phyloP scores from a whole-genome alignment of 306 rosid genomes.

The Trichosanthes cucumerina region DNA sequence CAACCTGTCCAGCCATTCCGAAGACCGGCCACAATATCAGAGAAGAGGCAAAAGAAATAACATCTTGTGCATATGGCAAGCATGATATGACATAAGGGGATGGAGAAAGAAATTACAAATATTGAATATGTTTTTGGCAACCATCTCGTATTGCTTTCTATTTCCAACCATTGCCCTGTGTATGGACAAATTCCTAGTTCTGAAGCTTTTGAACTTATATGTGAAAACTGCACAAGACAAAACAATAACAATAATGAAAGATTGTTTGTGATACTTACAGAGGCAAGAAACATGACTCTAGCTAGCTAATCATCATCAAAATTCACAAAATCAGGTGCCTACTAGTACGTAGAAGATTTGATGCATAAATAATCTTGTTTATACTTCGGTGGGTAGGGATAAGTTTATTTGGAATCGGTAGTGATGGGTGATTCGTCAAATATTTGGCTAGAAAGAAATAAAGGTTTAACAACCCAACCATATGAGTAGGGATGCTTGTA shows the following conservation, averaged over 20 bases:
- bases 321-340: background rate
- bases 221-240: slow-evolving; percentile 49
- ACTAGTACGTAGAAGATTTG: background rate
- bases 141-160: slow-evolving; percentile 58
- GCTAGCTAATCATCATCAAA: background rate
- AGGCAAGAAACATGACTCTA: background rate
- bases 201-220: slow-evolving; percentile 33
- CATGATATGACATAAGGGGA: slow-evolving; percentile 4
- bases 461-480: background rate
- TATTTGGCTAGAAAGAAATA: background rate
- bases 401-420: background rate
- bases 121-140: slow-evolving; percentile 60
- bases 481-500: background rate
- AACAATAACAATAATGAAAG: background rate
- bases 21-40: slow-evolving; percentile 18
- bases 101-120: slow-evolving; percentile 41
- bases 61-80: slow-evolving; percentile 5
- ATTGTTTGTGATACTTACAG: background rate
- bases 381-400: background rate
- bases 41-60: background rate
- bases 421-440: background rate
- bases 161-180: slow-evolving; percentile 55
- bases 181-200: slow-evolving; percentile 50
- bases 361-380: background rate
- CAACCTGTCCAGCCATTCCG: slow-evolving; percentile 42